These are phyloP conservation scores for Kodamaea sp. DNA, from an alignment of 1,139 yeast species.

Conservation along the genomic window DNA sequence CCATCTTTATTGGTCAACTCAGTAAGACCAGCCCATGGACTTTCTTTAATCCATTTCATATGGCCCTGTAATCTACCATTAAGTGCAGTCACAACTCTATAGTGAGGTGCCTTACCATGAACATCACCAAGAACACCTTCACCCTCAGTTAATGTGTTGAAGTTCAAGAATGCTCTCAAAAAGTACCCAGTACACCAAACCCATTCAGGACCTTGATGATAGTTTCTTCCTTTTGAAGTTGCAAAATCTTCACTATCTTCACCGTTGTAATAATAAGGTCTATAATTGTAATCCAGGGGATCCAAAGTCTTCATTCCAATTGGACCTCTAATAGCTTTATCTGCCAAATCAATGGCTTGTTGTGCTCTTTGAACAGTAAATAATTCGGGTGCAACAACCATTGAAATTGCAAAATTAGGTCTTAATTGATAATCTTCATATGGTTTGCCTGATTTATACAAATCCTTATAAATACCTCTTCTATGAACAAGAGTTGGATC, in stretches of 20 bases:
- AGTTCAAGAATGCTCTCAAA: constrained; percentile 65
- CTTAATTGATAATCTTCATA: constrained; percentile 93
- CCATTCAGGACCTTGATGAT: constrained; percentile 99
- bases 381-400: constrained; percentile 90
- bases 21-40: constrained; percentile 91
- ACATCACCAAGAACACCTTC: constrained; percentile 2
- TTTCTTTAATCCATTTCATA: constrained; percentile 62
- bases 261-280: constrained; percentile 81
- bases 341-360: constrained; percentile 67
- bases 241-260: constrained; percentile 84
- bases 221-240: constrained; percentile 91
- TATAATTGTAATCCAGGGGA: constrained; percentile 86
- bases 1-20: constrained; percentile 92
- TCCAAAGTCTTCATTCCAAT: constrained; percentile 90
- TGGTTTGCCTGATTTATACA: constrained; percentile 75
- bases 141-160: constrained; percentile 38
- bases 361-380: constrained; percentile 62
- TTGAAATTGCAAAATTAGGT: constrained; percentile 89
- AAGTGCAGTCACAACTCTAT: constrained; percentile 31
- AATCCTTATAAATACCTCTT: constrained; percentile 91
- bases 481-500: constrained; percentile 70
- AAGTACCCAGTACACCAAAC: constrained; percentile 89
- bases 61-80: constrained; percentile 61
- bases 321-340: constrained; percentile 74
- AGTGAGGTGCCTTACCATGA: constrained; percentile 31